These are phyloP conservation scores for Fusarium sp. DNA, from an alignment of 2,329 filamentous ascomycete genomes.

Conservation along the genomic window DNA sequence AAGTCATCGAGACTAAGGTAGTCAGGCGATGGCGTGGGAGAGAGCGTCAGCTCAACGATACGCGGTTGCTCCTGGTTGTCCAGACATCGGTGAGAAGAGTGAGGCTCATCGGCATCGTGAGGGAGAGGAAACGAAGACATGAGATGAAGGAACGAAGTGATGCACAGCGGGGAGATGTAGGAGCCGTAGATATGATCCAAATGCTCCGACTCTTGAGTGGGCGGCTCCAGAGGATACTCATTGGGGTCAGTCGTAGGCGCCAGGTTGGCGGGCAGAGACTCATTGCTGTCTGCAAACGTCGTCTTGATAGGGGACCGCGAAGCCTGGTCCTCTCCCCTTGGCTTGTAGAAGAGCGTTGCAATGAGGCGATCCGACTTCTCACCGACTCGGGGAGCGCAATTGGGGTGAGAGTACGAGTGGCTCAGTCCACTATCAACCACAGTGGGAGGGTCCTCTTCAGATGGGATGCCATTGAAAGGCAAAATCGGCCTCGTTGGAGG, in stretches of 20 bases:
- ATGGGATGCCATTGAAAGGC: constrained; percentile 73
- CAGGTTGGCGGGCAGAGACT: constrained; percentile 65
- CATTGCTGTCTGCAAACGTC: constrained; percentile 52
- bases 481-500: constrained; percentile 59
- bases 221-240: constrained; percentile 72
- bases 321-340: constrained; percentile 51
- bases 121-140: constrained; percentile 74
- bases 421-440: constrained; percentile 74
- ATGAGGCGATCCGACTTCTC: constrained; percentile 66
- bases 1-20: constrained; percentile 79
- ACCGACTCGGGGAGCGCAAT: constrained; percentile 70
- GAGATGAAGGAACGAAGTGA: constrained; percentile 76
- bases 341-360: constrained; percentile 76
- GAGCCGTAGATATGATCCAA: constrained; percentile 77
- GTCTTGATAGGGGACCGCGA: constrained; percentile 52
- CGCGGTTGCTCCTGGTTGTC: constrained; percentile 72
- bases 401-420: constrained; percentile 74
- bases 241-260: constrained; percentile 71
- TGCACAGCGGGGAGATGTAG: constrained; percentile 75
- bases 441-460: constrained; percentile 69
- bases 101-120: constrained; percentile 65
- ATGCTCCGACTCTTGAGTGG: constrained; percentile 68
- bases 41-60: constrained; percentile 77
- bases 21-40: constrained; percentile 71
- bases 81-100: constrained; percentile 75